phyloP scores from a whole-genome alignment of 176 grass and related monocot species.

The Elymus sibiricus region DNA sequence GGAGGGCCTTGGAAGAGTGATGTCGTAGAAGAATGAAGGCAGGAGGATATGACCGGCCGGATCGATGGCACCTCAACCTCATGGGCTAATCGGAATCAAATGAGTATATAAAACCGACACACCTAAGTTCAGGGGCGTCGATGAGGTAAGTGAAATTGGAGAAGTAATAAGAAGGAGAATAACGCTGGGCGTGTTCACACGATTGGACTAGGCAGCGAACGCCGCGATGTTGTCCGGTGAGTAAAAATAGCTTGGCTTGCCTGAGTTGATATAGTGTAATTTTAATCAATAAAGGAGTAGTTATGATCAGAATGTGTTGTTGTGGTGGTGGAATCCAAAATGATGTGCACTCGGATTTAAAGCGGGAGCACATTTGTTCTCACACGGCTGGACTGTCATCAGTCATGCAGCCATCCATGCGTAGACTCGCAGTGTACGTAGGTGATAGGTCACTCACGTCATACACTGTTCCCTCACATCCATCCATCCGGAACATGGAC shows the following conservation, averaged over 20 bases:
- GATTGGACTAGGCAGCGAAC: background rate
- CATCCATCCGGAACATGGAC: background rate
- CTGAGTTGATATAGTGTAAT: no score
- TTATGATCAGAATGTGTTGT: background rate
- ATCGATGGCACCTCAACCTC: background rate
- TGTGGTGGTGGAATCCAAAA: conserved; percentile 1
- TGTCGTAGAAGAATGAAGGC: background rate
- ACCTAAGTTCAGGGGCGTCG: background rate
- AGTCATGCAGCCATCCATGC: background rate
- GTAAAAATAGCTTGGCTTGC: background rate
- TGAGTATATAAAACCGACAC: background rate
- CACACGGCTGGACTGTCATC: background rate
- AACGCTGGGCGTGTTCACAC: background rate
- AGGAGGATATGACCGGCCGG: no score
- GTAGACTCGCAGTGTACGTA: background rate
- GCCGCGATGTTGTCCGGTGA: background rate
- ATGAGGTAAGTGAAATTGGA: background rate
- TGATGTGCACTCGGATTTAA: conserved; percentile 20
- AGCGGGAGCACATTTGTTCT: background rate
- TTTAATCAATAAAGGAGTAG: no score
- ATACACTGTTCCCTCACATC: background rate
- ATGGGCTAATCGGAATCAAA: background rate
- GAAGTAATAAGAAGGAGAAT: background rate
- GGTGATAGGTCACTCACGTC: background rate
- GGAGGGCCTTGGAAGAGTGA: background rate